phyloP scores from a whole-genome alignment of 768 basidiomycete species.

The Pleurotus pulmonarius region DNA sequence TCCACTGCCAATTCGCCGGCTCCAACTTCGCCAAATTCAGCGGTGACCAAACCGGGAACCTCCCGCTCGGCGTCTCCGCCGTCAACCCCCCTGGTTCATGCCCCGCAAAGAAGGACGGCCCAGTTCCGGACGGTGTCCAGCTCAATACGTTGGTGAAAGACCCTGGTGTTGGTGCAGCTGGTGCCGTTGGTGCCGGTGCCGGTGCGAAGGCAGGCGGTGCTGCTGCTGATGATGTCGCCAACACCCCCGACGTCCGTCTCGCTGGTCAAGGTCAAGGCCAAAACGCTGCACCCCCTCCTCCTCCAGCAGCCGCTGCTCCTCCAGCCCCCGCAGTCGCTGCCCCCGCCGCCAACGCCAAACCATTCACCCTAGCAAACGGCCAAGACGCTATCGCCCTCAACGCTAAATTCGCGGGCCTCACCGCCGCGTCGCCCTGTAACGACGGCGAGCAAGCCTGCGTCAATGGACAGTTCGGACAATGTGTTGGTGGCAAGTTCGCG shows the following conservation, averaged over 20 bases:
- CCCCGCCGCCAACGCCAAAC: background rate
- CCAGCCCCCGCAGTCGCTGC: background rate
- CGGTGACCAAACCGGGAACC: constrained; percentile 38
- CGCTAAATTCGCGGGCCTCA: constrained; percentile 6
- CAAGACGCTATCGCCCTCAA: constrained; percentile 14
- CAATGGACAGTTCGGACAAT: constrained; percentile 34
- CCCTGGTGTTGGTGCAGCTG: constrained; percentile 22
- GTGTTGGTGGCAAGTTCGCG: constrained; percentile 28
- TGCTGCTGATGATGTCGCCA: background rate
- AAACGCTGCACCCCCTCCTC: background rate
- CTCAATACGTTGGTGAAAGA: constrained; percentile 31
- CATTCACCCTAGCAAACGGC: constrained; percentile 4
- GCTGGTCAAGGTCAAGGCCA: background rate
- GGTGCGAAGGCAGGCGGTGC: background rate
- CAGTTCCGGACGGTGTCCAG: constrained; percentile 42
- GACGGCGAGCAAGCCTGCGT: constrained; percentile 32
- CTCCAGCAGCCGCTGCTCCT: background rate
- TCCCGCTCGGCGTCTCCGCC: constrained; percentile 38
- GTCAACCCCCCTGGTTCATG: constrained; percentile 44
- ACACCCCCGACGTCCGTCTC: background rate
- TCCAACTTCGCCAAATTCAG: constrained; percentile 38
- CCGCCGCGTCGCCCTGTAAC: constrained; percentile 22
- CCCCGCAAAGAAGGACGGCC: constrained; percentile 38
- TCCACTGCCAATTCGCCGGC: constrained; percentile 48
- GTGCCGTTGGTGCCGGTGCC: background rate